Percentiles rank a stretch among this genome's conserved stretches.
phyloP scores from a whole-genome alignment of 2,329 filamentous ascomycete species.

The Daldinia eschscholtzii region DNA sequence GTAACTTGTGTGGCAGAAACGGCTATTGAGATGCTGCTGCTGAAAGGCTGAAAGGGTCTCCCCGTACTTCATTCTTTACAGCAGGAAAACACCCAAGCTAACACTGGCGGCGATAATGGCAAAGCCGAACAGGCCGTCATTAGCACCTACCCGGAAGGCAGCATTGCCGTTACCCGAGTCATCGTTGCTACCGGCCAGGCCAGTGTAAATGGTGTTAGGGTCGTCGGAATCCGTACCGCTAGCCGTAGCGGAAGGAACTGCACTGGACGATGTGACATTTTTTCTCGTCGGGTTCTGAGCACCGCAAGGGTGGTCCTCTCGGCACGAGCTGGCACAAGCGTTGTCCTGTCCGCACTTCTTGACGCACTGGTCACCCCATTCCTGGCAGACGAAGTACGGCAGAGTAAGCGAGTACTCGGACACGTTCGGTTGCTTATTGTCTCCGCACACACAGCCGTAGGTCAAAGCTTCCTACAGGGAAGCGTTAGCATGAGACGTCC shows the following conservation, averaged over 20 bases:
- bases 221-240: conserved; percentile 54
- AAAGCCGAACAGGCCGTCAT: conserved; percentile 38
- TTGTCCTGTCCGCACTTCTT: conserved; percentile 66
- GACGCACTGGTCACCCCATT: conserved; percentile 79
- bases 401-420: conserved; percentile 83
- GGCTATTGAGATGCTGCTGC: not conserved
- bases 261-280: conserved; percentile 66
- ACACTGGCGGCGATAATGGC: conserved; percentile 39
- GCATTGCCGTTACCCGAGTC: conserved; percentile 26
- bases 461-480: conserved; percentile 65
- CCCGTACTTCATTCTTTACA: conserved; percentile 27
- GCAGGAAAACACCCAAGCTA: conserved; percentile 37
- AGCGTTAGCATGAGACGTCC: conserved; percentile 28
- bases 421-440: conserved; percentile 76
- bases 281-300: conserved; percentile 71
- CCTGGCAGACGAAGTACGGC: conserved; percentile 80
- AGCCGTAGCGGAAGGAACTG: conserved; percentile 56
- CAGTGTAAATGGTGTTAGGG: conserved; percentile 55
- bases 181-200: conserved; percentile 47
- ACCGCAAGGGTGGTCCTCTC: conserved; percentile 77
- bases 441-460: conserved; percentile 80
- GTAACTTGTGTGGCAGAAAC: not conserved
- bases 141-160: conserved; percentile 40
- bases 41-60: conserved; percentile 1
- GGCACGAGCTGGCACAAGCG: conserved; percentile 71